Conservation (phyloP, 768 basidiomycete species). For the Suillus americanus region DNA sequence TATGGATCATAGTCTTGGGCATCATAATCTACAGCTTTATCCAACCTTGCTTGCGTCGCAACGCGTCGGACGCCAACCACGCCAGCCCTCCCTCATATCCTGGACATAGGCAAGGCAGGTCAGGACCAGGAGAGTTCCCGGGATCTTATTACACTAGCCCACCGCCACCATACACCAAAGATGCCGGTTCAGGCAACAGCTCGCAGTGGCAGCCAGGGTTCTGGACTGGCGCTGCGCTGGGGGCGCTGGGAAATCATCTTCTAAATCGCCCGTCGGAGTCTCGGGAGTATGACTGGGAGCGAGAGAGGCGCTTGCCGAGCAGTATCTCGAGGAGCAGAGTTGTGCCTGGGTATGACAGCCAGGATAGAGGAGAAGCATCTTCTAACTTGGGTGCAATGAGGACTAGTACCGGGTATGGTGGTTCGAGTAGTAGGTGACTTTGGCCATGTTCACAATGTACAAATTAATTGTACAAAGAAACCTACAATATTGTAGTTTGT, state of each 20-base stretch:
- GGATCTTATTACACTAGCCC: conserved; percentile 45
- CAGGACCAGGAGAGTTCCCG: conserved; percentile 51
- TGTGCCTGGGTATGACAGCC: conserved; percentile 15
- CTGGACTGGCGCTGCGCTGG: conserved; percentile 80
- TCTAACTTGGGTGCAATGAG: conserved; percentile 73
- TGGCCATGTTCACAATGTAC: not conserved
- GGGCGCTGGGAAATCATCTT: conserved; percentile 64
- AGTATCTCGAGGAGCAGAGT: conserved; percentile 28
- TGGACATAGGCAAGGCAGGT: conserved; percentile 22
- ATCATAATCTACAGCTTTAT: conserved; percentile 61
- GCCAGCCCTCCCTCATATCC: conserved; percentile 34
- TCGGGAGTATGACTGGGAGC: conserved; percentile 60
- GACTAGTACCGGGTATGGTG: conserved; percentile 77
- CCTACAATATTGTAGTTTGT: too few species aligned
- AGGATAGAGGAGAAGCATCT: conserved; percentile 65
- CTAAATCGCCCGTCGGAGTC: conserved; percentile 41
- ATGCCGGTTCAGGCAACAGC: conserved; percentile 27
- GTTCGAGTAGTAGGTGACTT: conserved; percentile 72
- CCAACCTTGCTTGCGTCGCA: conserved; percentile 47
- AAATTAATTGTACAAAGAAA: not conserved
- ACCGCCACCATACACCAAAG: conserved; percentile 58
- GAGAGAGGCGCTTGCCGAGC: conserved; percentile 32
- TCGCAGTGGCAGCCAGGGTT: conserved; percentile 70
- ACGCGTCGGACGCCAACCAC: conserved; percentile 28
- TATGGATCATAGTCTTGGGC: conserved; percentile 55